Conservation (phyloP, 208 protist genomes). For the Tritrichomonas foetus region DNA sequence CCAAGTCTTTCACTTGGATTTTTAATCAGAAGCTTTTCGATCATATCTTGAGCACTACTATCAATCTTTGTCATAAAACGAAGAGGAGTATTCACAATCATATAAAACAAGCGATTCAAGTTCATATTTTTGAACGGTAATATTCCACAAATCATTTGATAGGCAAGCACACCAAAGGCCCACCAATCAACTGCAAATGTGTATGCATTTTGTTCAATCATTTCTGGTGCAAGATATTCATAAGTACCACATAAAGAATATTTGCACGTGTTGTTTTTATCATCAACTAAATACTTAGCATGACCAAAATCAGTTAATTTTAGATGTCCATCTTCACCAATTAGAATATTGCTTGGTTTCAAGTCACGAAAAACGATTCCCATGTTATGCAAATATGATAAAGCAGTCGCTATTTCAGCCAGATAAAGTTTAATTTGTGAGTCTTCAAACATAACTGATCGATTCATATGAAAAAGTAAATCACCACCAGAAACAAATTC, state of each 20-base stretch:
- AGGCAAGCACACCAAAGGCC: neutral
- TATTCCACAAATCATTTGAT: neutral
- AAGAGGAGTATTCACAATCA: no score
- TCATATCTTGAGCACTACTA: neutral
- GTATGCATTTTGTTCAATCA: neutral
- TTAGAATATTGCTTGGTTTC: neutral
- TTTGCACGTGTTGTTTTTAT: neutral
- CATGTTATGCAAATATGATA: slow-evolving; percentile 14
- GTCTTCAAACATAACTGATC: neutral
- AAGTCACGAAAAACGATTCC: neutral
- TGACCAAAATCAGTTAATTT: slow-evolving; percentile 36
- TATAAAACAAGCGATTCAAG: no score
- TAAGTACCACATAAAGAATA: slow-evolving; percentile 15
- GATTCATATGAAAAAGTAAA: neutral
- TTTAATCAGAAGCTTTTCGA: neutral
- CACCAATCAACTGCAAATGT: neutral
- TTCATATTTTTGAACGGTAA: neutral
- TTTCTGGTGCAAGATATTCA: slow-evolving; percentile 4
- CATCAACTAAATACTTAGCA: slow-evolving; percentile 41
- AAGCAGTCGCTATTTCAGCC: neutral
- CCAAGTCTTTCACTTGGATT: neutral
- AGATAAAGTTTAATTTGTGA: neutral
- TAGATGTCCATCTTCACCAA: neutral
- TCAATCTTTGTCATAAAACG: no score
- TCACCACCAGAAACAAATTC: neutral